Percentiles rank a stretch among this genome's conserved stretches.
Evolutionary conservation across 768 basidiomycete species (phyloP).

Genomic region (Cyathus striatus): DNA sequence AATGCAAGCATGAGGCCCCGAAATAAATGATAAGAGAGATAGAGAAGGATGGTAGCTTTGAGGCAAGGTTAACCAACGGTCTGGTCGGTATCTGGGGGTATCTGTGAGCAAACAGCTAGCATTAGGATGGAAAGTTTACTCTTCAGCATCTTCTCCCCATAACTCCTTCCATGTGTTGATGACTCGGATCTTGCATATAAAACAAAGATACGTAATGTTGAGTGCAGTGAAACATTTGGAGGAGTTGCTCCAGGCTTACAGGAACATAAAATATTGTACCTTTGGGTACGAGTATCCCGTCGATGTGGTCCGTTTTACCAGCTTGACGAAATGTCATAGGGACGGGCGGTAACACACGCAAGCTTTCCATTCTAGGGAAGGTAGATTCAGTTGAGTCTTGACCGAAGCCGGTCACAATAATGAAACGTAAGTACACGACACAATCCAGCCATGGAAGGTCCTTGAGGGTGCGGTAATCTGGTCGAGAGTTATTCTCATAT

Average conservation of each 20-base stretch:
- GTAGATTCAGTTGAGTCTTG: neutral
- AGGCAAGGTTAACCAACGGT: slow-evolving; percentile 39
- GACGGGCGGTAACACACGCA: slow-evolving; percentile 34
- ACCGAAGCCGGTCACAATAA: too few relatives aligned
- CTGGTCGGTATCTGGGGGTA: slow-evolving; percentile 34
- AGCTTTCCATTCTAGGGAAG: slow-evolving; percentile 28
- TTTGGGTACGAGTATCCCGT: slow-evolving; percentile 36
- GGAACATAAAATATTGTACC: slow-evolving; percentile 38
- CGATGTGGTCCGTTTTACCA: slow-evolving; percentile 30
- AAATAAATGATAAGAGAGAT: slow-evolving; percentile 36
- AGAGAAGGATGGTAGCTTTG: slow-evolving; percentile 26
- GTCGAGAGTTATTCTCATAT: slow-evolving; percentile 21
- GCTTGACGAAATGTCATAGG: slow-evolving; percentile 33
- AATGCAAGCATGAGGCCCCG: slow-evolving; percentile 42
- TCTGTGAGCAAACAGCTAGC: neutral
- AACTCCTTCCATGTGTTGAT: slow-evolving; percentile 44
- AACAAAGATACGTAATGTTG: too few relatives aligned
- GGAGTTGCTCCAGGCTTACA: slow-evolving; percentile 11
- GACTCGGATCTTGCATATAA: slow-evolving; percentile 33
- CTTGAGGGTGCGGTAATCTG: slow-evolving; percentile 34
- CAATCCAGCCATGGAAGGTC: slow-evolving; percentile 35
- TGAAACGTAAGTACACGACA: slow-evolving; percentile 24
- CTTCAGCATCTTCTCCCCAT: slow-evolving; percentile 49
- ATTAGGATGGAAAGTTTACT: slow-evolving; percentile 16
- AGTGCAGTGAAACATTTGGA: neutral